Conservation (phyloP, 2,329 filamentous ascomycete species). For the Xylaria sp. region DNA sequence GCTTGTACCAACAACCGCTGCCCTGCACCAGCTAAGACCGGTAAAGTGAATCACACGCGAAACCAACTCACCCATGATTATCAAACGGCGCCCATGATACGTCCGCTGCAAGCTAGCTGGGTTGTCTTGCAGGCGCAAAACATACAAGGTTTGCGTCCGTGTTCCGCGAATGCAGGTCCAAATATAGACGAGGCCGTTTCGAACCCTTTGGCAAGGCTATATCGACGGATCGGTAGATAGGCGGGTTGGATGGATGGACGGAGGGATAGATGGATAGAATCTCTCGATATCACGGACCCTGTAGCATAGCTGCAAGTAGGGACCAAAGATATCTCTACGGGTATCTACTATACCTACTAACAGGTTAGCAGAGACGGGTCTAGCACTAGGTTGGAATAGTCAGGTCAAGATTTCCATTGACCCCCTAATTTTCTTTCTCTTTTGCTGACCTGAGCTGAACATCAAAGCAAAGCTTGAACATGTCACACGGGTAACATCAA, state of each 20-base stretch:
- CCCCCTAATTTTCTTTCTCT: constrained; percentile 19
- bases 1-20: neutral
- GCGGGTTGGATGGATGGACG: no score
- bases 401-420: constrained; percentile 18
- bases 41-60: constrained; percentile 8
- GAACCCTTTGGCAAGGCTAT: constrained; percentile 4
- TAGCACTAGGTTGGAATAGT: constrained; percentile 23
- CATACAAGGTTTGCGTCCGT: constrained; percentile 13
- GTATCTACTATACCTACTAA: neutral
- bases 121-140: constrained; percentile 13
- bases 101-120: constrained; percentile 19
- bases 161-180: neutral
- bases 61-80: constrained; percentile 49
- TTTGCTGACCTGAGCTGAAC: neutral
- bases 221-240: neutral
- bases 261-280: constrained; percentile 2
- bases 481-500: constrained; percentile 16
- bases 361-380: neutral
- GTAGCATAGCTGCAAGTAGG: constrained; percentile 13
- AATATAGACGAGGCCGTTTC: neutral
- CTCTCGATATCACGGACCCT: constrained; percentile 16
- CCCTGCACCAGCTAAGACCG: neutral
- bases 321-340: neutral
- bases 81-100: constrained; percentile 47
- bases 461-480: constrained; percentile 25